phyloP scores from a whole-genome alignment of 2,329 filamentous ascomycete species.

The Plectosphaerella cucumerina region DNA sequence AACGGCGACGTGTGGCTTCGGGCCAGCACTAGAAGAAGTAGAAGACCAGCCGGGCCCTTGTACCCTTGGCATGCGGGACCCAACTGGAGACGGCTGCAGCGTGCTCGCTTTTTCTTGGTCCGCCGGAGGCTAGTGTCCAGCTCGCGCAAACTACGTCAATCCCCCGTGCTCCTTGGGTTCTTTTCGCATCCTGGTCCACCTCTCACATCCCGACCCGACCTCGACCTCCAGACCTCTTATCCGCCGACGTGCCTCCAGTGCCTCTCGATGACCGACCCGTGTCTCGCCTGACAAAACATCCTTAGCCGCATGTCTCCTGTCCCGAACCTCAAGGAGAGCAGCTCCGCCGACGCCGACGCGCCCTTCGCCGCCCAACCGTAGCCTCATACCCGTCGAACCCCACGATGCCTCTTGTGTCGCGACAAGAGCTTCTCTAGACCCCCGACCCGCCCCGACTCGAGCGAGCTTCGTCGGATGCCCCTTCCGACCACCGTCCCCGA shows the following conservation, averaged over 20 bases:
- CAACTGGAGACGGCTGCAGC: no score
- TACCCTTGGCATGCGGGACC: slow-evolving; percentile 2
- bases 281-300: no score
- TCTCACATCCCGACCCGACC: not conserved
- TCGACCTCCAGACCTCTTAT: not conserved
- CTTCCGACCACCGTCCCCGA: not conserved
- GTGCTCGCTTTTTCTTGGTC: slow-evolving; percentile 2
- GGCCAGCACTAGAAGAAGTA: no score
- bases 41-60: not conserved
- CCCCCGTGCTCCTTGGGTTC: not conserved
- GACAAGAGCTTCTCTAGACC: not conserved
- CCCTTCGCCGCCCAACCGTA: not conserved
- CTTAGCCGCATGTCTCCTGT: not conserved
- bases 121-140: no score
- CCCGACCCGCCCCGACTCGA: not conserved
- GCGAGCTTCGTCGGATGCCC: not conserved
- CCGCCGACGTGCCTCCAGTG: no score
- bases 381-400: not conserved
- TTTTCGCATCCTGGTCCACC: not conserved
- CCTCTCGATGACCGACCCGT: slow-evolving; percentile 3
- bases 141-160: slow-evolving; percentile 3
- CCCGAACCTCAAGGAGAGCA: not conserved
- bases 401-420: not conserved
- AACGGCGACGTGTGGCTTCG: no score
- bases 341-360: not conserved